Percentiles rank a stretch among this genome's conserved stretches.
Conservation (phyloP, 2,329 filamentous ascomycete species). For the Aureobasidium vineae region DNA sequence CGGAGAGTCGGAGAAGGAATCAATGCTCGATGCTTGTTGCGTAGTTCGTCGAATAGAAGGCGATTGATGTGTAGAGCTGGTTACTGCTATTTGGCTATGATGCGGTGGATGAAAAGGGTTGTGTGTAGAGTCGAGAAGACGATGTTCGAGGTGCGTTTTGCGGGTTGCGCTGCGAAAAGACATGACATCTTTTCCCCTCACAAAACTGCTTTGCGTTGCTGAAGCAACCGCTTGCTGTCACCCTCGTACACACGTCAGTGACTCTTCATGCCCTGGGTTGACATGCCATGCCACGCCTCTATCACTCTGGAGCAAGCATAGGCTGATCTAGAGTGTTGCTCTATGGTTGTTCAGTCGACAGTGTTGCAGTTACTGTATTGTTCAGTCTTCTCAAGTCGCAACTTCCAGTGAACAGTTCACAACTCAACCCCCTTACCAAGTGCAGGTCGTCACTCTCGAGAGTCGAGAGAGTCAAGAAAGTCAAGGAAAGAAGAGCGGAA, state of each 20-base stretch:
- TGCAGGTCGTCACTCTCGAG: no score
- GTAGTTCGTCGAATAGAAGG: neutral
- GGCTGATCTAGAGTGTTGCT: neutral
- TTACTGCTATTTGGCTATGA: neutral
- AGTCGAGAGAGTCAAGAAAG: no score
- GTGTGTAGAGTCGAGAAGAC: neutral
- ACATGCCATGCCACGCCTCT: neutral
- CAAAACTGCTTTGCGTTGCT: slow-evolving; percentile 22
- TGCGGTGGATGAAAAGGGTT: neutral
- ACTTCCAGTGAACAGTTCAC: neutral
- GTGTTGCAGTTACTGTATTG: neutral
- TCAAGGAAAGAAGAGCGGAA: no score
- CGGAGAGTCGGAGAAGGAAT: neutral
- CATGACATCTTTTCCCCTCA: slow-evolving; percentile 22
- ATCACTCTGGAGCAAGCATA: neutral
- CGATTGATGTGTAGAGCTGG: neutral
- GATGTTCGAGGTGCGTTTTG: neutral
- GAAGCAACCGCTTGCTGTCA: slow-evolving; percentile 1
- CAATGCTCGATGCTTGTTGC: neutral
- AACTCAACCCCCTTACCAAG: neutral
- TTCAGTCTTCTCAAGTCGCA: neutral
- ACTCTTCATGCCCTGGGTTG: neutral
- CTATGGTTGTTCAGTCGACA: neutral
- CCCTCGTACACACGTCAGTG: neutral
- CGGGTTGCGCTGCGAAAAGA: slow-evolving; percentile 3